Conservation (phyloP, 768 basidiomycete genomes). For the Filobasidium wieringae region DNA sequence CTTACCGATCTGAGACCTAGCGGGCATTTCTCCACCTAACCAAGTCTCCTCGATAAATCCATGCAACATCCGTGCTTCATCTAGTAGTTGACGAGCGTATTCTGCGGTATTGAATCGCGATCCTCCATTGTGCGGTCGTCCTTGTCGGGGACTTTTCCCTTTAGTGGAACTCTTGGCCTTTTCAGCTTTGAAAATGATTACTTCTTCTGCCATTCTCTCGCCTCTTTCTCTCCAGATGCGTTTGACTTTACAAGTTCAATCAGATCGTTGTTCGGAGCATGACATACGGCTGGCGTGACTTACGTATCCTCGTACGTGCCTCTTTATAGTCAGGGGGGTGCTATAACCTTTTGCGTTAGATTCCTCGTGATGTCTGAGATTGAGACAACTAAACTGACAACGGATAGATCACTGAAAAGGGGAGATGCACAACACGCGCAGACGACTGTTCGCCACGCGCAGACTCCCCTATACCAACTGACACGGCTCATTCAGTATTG, state of each 20-base stretch:
- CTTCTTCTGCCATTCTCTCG: slow-evolving; percentile 10
- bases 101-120: background rate
- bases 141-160: background rate
- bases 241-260: background rate
- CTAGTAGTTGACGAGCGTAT: background rate
- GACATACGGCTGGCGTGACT: background rate
- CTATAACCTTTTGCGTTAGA: background rate
- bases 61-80: background rate
- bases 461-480: slow-evolving; percentile 5
- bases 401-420: background rate
- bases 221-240: slow-evolving; percentile 8
- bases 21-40: background rate
- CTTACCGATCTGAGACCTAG: background rate
- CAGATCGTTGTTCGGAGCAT: background rate
- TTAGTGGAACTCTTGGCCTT: background rate
- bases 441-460: slow-evolving; percentile 1
- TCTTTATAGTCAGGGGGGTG: slow-evolving; percentile 2
- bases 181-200: background rate
- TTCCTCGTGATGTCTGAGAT: background rate
- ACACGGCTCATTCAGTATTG: background rate
- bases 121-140: background rate
- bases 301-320: background rate
- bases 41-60: background rate
- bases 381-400: background rate
- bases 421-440: background rate